Base-by-base conservation (phyloP, 495 filamentous ascomycete species). In the Sphaerosporella brunnea region DNA sequence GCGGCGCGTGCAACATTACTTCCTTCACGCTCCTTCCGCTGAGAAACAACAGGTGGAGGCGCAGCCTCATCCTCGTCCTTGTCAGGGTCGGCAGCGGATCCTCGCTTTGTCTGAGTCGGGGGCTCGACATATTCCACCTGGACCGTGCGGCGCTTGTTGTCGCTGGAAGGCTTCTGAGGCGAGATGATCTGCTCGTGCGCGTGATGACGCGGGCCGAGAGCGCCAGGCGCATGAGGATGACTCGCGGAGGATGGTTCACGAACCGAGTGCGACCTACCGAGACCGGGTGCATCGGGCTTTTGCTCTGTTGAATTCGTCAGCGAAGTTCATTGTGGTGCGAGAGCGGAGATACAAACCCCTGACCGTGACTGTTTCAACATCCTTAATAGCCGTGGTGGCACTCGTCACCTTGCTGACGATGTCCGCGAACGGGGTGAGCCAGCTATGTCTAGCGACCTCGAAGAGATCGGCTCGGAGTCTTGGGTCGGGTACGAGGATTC, bases 41-140 rank as follows among this genome's bases (percentile, higher is more conserved):
- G 54, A 7, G 56, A 35, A 37, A 59, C 48, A 40, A 59, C 45
- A n/a, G 56, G 56, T 3, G 56, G 54, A 38, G 56, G 56, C 21
- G 56, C 56, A 19, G 55, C 49, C 4, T 53, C 42, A 18, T 59
- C 55, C 7, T 43, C 56, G 24, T 20, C 35, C 38, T 53, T 30
- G 18, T 83, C 79, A 40, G 55, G 54, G 21, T 58, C 55, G 10
- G 43, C 54, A 4, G 51, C 44, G 9, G 56, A 59, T 19, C 78
- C 80, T 55, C 82, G 65, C 2, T 67, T 62, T 3, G 90, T 95
- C 52, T 84, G 77, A 15, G 83, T 90, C 24, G 78, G 76, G 30
- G 90, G 92, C 34, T 84, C 80, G 42, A 99, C 92, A 67, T 99
- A 99, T 66, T 99, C 90, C 10, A 96, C 84, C 64, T 99, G 90